Conservation (phyloP, 2,329 filamentous ascomycete species). For the Penicillium digitatum region DNA sequence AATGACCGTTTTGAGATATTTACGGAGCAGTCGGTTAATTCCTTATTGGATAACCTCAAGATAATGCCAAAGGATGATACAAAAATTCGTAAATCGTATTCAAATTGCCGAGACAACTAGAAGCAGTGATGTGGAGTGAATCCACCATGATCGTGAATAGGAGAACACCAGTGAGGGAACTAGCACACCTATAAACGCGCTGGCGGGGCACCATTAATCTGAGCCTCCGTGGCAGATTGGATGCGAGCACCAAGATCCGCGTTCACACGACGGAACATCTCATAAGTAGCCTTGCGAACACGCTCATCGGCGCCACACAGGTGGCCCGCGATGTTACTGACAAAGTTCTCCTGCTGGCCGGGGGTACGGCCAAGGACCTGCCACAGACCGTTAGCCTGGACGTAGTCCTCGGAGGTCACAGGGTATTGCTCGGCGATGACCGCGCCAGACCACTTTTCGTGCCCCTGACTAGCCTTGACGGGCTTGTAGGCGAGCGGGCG, state of each 20-base stretch:
- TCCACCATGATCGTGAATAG: background rate
- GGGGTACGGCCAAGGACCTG: conserved; percentile 41
- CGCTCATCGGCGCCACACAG: conserved; percentile 52
- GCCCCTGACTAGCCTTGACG: conserved; percentile 42
- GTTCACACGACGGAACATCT: conserved; percentile 59
- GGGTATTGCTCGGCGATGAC: conserved; percentile 40
- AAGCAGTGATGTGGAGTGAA: background rate
- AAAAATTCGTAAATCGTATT: conserved; percentile 1
- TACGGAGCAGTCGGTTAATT: background rate
- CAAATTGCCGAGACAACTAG: background rate
- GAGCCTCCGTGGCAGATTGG: conserved; percentile 50
- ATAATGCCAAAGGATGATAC: background rate
- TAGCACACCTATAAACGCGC: conserved; percentile 28
- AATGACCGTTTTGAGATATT: background rate
- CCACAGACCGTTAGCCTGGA: conserved; percentile 45
- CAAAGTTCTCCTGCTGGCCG: conserved; percentile 60
- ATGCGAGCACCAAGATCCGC: conserved; percentile 52
- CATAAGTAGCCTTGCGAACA: conserved; percentile 57
- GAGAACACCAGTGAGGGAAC: background rate
- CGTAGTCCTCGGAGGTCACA: conserved; percentile 45
- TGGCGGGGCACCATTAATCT: conserved; percentile 18
- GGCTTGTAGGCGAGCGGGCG: conserved; percentile 37
- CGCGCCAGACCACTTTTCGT: conserved; percentile 44
- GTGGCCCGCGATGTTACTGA: conserved; percentile 58
- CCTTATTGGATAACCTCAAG: background rate